A percentile compares a stretch with the other conserved stretches of the same genome.
These are phyloP conservation scores for Triticum urartu DNA, from an alignment of 176 grass and related monocot species.

Conservation along the genomic window DNA sequence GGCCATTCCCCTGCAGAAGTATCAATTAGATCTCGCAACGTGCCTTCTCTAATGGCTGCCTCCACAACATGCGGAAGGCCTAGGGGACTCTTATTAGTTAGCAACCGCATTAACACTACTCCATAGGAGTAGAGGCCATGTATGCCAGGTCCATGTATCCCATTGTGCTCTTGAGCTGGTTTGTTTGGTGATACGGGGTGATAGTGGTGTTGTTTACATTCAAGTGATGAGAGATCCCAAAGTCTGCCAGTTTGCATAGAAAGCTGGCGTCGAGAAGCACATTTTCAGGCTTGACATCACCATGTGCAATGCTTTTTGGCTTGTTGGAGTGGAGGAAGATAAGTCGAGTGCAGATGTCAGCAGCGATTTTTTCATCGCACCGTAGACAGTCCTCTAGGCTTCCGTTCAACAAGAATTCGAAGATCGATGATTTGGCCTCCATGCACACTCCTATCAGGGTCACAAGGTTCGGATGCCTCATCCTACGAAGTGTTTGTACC, in stretches of 20 bases:
- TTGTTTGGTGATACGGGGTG: constrained; percentile 52
- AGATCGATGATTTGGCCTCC: constrained; percentile 47
- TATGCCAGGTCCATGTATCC: constrained; percentile 74
- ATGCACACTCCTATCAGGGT: constrained; percentile 62
- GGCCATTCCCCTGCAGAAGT: constrained; percentile 60
- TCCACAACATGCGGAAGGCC: constrained; percentile 36
- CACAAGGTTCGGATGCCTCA: constrained; percentile 73
- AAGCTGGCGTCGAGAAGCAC: constrained; percentile 48
- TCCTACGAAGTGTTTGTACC: constrained; percentile 49
- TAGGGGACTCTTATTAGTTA: constrained; percentile 50
- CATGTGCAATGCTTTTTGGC: constrained; percentile 49
- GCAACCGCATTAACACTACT: constrained; percentile 57
- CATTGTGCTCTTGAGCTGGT: constrained; percentile 52
- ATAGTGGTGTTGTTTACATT: constrained; percentile 45
- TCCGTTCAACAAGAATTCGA: constrained; percentile 54
- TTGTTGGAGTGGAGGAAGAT: constrained; percentile 64
- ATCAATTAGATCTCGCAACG: constrained; percentile 44
- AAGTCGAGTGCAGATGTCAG: constrained; percentile 58
- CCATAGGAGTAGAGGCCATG: constrained; percentile 63
- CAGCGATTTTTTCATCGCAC: constrained; percentile 49
- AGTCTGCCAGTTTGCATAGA: constrained; percentile 56
- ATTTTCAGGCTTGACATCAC: constrained; percentile 74
- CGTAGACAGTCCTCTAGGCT: constrained; percentile 57
- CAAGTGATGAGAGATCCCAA: constrained; percentile 61
- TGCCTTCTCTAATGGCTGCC: constrained; percentile 28